Conservation (phyloP, 768 basidiomycete genomes). For the Mycena olivaceomarginata region DNA sequence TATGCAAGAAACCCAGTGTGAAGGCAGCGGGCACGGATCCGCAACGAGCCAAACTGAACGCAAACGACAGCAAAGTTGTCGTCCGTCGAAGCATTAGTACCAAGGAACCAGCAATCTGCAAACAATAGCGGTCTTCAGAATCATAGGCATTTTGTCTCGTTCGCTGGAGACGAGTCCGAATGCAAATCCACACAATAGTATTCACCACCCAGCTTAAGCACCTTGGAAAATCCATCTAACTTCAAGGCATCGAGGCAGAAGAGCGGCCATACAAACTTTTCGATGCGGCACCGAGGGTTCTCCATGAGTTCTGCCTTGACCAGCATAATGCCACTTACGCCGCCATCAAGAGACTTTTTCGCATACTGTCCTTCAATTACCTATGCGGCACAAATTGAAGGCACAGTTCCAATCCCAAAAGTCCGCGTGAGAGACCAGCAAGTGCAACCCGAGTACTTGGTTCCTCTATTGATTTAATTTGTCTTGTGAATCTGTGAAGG, state of each 20-base stretch:
- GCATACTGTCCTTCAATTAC: too few relatives aligned
- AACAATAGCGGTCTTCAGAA: not conserved
- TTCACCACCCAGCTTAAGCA: not conserved
- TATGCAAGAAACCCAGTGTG: conserved; percentile 6
- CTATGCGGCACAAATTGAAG: too few relatives aligned
- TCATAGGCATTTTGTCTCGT: too few relatives aligned
- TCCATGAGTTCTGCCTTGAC: not conserved
- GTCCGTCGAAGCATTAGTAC: conserved; percentile 4
- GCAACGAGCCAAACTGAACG: conserved; percentile 22
- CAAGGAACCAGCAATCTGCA: not conserved
- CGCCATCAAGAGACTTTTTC: not conserved
- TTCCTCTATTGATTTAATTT: too few relatives aligned
- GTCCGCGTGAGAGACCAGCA: not conserved
- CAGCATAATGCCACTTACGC: not conserved
- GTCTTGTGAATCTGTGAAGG: not conserved
- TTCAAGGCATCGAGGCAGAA: not conserved
- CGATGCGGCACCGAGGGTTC: not conserved
- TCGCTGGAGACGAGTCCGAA: too few relatives aligned
- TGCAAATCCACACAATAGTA: not conserved
- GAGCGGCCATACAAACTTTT: not conserved
- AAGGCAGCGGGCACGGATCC: conserved; percentile 23
- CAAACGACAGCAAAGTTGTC: not conserved
- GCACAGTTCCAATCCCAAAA: not conserved
- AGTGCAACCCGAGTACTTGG: not conserved
- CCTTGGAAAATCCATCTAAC: not conserved